Conservation (phyloP, 768 basidiomycete genomes). For the Grammothele lineata region DNA sequence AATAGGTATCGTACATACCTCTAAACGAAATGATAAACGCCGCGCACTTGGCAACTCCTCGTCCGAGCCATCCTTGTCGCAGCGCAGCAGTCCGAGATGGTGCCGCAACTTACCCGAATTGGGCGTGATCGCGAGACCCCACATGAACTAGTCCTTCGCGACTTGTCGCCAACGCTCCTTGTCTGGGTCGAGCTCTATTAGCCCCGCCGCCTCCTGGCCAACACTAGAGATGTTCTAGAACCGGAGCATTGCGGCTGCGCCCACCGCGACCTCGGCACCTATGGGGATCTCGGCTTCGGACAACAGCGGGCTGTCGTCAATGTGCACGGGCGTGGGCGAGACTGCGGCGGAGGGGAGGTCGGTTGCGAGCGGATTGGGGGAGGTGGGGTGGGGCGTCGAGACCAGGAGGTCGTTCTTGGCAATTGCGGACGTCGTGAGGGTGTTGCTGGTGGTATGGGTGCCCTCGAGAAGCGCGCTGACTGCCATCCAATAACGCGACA, state of each 20-base stretch:
- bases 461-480: conserved; percentile 82
- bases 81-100: conserved; percentile 83
- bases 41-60: conserved; percentile 84
- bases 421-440: conserved; percentile 52
- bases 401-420: conserved; percentile 23
- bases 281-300: conserved; percentile 19
- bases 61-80: conserved; percentile 80
- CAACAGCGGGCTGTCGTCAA: conserved; percentile 26
- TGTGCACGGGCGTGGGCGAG: conserved; percentile 22
- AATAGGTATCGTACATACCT: too few relatives aligned
- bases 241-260: conserved; percentile 1
- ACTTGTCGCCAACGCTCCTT: conserved; percentile 89
- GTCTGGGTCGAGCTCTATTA: conserved; percentile 85
- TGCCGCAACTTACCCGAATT: conserved; percentile 95
- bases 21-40: conserved; percentile 91
- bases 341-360: conserved; percentile 19
- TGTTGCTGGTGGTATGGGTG: conserved; percentile 29
- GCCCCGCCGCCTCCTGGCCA: conserved; percentile 75
- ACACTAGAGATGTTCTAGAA: conserved; percentile 53
- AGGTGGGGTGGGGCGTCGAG: conserved; percentile 23
- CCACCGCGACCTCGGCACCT: conserved; percentile 10
- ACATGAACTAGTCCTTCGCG: conserved; percentile 90
- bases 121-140: conserved; percentile 82
- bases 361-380: conserved; percentile 12
- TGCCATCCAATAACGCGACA: conserved; percentile 92